A percentile compares a stretch with the other conserved stretches of the same genome.
phyloP scores from a whole-genome alignment of 108 stramenopile species.

The Stephanodiscus triporus region DNA sequence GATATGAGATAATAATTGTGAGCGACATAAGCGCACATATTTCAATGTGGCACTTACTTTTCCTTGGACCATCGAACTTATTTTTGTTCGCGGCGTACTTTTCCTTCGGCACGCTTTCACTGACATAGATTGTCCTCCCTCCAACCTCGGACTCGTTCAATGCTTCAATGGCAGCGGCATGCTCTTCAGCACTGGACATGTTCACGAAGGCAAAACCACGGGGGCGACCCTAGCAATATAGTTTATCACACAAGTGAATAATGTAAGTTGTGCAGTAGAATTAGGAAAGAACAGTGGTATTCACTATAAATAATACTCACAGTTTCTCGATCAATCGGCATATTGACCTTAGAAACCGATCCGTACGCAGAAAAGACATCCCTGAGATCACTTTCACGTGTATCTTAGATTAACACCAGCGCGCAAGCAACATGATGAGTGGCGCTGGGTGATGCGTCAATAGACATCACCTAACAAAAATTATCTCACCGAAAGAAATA shows the following conservation, averaged over 20 bases:
- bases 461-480: not conserved
- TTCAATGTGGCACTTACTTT: not conserved
- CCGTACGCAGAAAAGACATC: conserved; percentile 78
- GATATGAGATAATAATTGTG: not conserved
- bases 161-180: conserved; percentile 59
- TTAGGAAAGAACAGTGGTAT: not conserved
- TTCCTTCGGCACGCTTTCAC: conserved; percentile 69
- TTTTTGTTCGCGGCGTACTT: conserved; percentile 42
- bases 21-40: not conserved
- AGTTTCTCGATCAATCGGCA: conserved; percentile 81
- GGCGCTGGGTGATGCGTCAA: not conserved
- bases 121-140: conserved; percentile 72
- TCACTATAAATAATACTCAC: not conserved
- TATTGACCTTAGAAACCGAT: conserved; percentile 79
- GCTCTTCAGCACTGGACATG: conserved; percentile 69
- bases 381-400: conserved; percentile 73
- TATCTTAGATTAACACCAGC: conserved; percentile 28
- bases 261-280: conserved; percentile 27
- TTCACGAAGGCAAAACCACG: conserved; percentile 91
- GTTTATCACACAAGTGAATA: not conserved
- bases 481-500: conserved; percentile 44
- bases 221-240: conserved; percentile 16
- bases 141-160: conserved; percentile 56
- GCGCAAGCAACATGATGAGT: not conserved
- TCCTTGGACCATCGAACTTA: conserved; percentile 22